Conservation (phyloP, 2,329 filamentous ascomycete species). For the Colletotrichum tamarilloi region DNA sequence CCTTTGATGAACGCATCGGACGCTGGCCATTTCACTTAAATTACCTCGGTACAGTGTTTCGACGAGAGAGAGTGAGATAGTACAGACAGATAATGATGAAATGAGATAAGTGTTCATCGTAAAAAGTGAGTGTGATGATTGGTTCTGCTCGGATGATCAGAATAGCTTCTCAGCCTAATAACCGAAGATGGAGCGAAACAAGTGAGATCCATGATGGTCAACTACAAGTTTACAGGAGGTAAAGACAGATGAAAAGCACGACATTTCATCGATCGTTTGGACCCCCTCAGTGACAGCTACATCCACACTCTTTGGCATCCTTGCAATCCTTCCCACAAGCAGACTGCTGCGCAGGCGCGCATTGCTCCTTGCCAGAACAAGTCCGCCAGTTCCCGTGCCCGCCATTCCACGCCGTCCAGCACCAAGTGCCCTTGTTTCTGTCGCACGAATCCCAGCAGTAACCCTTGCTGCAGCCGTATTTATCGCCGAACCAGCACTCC, state of each 20-base stretch:
- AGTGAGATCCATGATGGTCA: not conserved
- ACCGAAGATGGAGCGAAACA: no score
- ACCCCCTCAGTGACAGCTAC: not conserved
- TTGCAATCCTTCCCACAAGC: not conserved
- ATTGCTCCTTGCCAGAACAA: not conserved
- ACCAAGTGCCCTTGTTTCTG: not conserved
- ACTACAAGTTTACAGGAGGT: not conserved
- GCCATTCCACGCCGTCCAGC: not conserved
- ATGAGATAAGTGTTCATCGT: no score
- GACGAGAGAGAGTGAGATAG: no score
- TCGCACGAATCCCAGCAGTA: constrained; percentile 4
- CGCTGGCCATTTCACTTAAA: no score
- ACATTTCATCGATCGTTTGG: not conserved
- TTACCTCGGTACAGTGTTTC: no score
- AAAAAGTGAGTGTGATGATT: no score
- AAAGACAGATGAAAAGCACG: not conserved
- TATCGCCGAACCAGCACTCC: not conserved
- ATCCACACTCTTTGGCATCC: not conserved
- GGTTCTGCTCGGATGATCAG: no score
- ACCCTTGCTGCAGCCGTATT: not conserved
- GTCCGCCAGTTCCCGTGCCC: not conserved
- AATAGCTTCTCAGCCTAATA: not conserved
- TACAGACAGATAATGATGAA: no score
- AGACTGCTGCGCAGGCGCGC: not conserved
- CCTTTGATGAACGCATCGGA: no score